These are phyloP conservation scores for Schwanniomyces sp. DNA, from an alignment of 805 yeast genomes.

Conservation along the genomic window DNA sequence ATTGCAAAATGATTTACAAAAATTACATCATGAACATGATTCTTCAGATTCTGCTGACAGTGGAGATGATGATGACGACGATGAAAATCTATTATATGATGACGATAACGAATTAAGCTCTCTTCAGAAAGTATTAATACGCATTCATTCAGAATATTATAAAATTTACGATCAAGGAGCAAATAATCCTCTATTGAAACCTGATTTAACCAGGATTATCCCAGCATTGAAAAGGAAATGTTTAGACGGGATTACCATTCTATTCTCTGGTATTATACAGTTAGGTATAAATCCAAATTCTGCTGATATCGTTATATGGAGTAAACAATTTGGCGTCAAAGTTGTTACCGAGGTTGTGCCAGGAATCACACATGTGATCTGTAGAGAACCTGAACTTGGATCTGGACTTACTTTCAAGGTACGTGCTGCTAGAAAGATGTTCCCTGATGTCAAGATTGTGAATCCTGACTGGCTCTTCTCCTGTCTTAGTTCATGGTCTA, in stretches of 20 bases:
- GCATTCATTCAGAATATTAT: constrained; percentile 71
- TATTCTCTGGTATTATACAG: constrained; percentile 90
- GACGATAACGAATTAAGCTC: constrained; percentile 76
- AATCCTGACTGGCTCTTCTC: constrained; percentile 91
- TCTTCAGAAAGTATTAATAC: constrained; percentile 59
- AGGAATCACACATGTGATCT: constrained; percentile 84
- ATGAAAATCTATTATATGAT: constrained; percentile 62
- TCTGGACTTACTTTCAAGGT: constrained; percentile 72
- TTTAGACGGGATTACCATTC: constrained; percentile 64
- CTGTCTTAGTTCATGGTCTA: constrained; percentile 77
- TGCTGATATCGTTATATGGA: constrained; percentile 92
- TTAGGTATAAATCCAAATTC: constrained; percentile 67
- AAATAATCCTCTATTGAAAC: constrained; percentile 25
- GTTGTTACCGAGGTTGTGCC: constrained; percentile 71
- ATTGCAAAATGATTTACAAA: constrained; percentile 71
- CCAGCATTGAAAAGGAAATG: constrained; percentile 72
- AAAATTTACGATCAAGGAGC: constrained; percentile 36
- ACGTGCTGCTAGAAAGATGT: constrained; percentile 66
- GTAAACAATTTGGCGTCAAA: constrained; percentile 84
- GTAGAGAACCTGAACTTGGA: constrained; percentile 60
- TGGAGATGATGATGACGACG: constrained; percentile 30
- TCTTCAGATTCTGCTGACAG: constrained; percentile 14
- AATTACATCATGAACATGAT: constrained; percentile 32
- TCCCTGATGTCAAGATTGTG: constrained; percentile 70
- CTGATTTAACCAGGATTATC: constrained; percentile 69